Percentiles rank a stretch among this genome's conserved stretches.
phyloP scores from a whole-genome alignment of 306 rosid genomes.

The Hylodesmum podocarpum region DNA sequence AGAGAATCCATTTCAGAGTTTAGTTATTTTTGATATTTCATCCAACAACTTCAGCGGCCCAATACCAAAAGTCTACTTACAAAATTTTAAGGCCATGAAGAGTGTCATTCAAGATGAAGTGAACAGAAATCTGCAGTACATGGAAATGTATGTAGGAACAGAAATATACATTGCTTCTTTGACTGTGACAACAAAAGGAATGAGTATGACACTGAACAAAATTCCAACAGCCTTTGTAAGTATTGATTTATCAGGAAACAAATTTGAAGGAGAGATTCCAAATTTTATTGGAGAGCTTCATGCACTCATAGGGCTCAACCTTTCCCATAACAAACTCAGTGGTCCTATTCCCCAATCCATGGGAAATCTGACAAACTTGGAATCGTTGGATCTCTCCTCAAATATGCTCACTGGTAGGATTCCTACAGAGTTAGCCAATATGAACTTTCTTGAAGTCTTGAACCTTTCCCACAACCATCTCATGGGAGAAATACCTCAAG shows the following conservation, averaged over 20 bases:
- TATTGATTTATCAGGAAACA: conserved; percentile 38
- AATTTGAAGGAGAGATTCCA: conserved; percentile 45
- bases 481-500: conserved; percentile 34
- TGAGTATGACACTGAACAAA: rapidly evolving
- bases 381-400: conserved; percentile 46
- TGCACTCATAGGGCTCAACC: conserved; percentile 22
- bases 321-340: conserved; percentile 31
- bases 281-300: conserved; percentile 16
- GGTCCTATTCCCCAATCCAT: conserved; percentile 37
- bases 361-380: conserved; percentile 29
- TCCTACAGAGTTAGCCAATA: conserved; percentile 18
- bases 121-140: neutral
- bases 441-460: conserved; percentile 2
- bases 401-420: conserved; percentile 12
- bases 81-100: conserved; percentile 30
- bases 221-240: neutral
- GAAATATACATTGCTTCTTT: neutral
- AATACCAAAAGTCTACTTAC: conserved; percentile 9
- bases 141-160: neutral
- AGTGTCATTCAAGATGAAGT: neutral
- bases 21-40: conserved; percentile 34
- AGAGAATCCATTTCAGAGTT: neutral
- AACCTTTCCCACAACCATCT: conserved; percentile 35
- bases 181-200: conserved; percentile 7
- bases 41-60: conserved; percentile 30